Base-by-base conservation (phyloP, 1,139 yeast species). In the Yamadazyma friedrichii region DNA sequence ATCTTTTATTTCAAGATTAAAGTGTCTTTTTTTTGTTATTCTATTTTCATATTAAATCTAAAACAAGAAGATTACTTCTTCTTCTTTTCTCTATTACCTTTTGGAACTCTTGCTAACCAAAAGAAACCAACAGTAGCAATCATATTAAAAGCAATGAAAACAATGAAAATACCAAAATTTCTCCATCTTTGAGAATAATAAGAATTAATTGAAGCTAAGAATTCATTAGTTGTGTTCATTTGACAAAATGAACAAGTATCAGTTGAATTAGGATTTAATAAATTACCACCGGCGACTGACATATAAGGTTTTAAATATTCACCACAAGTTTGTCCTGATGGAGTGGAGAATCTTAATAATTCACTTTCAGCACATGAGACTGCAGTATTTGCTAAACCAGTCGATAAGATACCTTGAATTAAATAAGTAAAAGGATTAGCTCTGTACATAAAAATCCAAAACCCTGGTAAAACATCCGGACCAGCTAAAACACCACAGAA, bases 401-500 rank as follows among this genome's bases (percentile, higher is more conserved):
- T 77, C 13, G 67, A 43, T 39, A 63, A 51, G 32, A 61, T 47
- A 26, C 54, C 64, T 47, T 60, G 70, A 32, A 68, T 49, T 73
- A 74, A 79, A 72, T 55, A 77, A 50, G 91, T 87, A 74, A 52
- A 82, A 65, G 91, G 91, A 39, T 82, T 80, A 30, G 67, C 71
- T 57, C 88, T 72, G 67, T 71, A 73, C 76, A 73, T 70, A 67
- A 85, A 88, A 39, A 68, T 68, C 76, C 76, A 70, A 59, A 68
- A 67, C 3, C 69, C 60, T 24, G 70, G 70, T 65, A 85, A 63
- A 12, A 65, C 67, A n/a, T 64, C 57, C 25, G 83, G 78, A 28
- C 82, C 73, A 11, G 79, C 85, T 61, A 88, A 65, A 34, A 85
- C 94, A 76, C 95, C 96, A 67, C 93, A 83, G 79, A 88, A 87